A percentile compares a stretch with the other conserved stretches of the same genome.
Conservation (phyloP, 345 rosid species). For the Salix brachista region DNA sequence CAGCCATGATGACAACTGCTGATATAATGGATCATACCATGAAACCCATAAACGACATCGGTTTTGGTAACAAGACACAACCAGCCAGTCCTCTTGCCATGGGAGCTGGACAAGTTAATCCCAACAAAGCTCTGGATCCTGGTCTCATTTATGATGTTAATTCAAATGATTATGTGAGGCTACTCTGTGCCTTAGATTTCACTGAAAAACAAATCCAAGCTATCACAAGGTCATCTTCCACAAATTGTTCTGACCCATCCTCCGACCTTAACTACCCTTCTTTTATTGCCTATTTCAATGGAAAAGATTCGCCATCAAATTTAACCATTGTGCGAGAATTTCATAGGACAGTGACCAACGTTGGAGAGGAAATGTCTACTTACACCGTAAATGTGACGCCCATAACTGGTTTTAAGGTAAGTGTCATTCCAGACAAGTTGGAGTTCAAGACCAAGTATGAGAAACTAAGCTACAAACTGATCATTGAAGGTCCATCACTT, state of each 20-base stretch:
- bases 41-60: conserved; percentile 20
- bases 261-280: conserved; percentile 57
- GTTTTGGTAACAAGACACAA: background rate
- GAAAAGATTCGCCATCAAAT: background rate
- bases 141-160: conserved; percentile 49
- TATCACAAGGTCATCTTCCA: conserved; percentile 39
- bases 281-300: conserved; percentile 39
- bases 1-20: conserved; percentile 58
- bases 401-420: conserved; percentile 29
- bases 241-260: conserved; percentile 38
- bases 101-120: conserved; percentile 57
- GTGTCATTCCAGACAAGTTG: conserved; percentile 36
- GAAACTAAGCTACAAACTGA: conserved; percentile 41
- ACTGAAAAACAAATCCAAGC: conserved; percentile 40
- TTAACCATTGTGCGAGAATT: conserved; percentile 20
- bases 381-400: conserved; percentile 32
- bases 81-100: conserved; percentile 44
- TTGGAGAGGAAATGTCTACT: conserved; percentile 30
- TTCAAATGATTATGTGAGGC: conserved; percentile 36
- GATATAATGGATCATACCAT: conserved; percentile 29
- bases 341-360: conserved; percentile 52
- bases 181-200: conserved; percentile 45
- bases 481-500: conserved; percentile 28
- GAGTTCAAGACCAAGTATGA: conserved; percentile 37
- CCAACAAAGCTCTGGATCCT: conserved; percentile 53